A percentile compares a stretch with the other conserved stretches of the same genome.
phyloP scores from a whole-genome alignment of 176 grass and related monocot genomes.

The Rhynchospora tenuis region DNA sequence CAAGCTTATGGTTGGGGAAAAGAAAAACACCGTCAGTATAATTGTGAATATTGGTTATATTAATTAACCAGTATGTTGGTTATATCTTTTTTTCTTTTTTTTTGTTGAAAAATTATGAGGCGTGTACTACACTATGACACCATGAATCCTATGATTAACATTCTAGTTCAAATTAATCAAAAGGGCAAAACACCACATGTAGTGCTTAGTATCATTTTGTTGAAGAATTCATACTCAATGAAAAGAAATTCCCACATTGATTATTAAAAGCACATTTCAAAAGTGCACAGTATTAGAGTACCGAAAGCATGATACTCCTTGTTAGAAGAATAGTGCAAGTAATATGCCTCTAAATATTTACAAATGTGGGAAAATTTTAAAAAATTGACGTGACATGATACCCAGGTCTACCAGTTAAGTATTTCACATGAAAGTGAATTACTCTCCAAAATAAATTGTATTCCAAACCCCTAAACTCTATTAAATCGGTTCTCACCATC shows the following conservation, averaged over 20 bases:
- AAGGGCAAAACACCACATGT: not conserved
- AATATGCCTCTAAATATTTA: not conserved
- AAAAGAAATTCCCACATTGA: not conserved
- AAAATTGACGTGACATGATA: not conserved
- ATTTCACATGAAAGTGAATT: not conserved
- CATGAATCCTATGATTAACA: not conserved
- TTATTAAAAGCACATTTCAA: not conserved
- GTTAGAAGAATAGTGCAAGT: not conserved
- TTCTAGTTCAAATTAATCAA: not conserved
- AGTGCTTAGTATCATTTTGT: conserved; percentile 1
- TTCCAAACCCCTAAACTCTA: not conserved
- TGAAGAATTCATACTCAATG: not conserved
- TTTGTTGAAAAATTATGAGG: not conserved
- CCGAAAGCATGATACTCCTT: conserved; percentile 3
- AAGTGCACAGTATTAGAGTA: conserved; percentile 2
- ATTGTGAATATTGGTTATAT: not conserved
- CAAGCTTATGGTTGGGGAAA: not conserved
- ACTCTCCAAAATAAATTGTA: not conserved
- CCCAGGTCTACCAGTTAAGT: not conserved
- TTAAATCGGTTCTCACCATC: not conserved
- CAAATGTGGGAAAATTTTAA: conserved; percentile 4
- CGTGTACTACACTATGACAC: not conserved
- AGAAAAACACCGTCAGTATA: not conserved
- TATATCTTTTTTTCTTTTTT: not conserved
- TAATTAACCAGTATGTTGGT: too few relatives aligned